Evolutionary conservation across 2,329 filamentous ascomycete genomes (phyloP).

Genomic region (Fusarium hostae): DNA sequence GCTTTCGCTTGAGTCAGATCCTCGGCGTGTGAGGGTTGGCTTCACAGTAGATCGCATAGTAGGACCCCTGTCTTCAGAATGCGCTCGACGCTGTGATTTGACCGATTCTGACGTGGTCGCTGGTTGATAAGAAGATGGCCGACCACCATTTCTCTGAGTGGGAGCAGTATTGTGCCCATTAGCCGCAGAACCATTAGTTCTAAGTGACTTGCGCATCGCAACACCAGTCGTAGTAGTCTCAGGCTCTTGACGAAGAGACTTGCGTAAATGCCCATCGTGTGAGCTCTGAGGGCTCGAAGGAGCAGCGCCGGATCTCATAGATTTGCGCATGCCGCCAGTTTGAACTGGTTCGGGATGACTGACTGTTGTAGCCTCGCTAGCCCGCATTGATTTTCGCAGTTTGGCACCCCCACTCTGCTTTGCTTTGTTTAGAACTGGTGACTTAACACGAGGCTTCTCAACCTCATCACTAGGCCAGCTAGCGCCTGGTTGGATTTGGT

Average conservation of each 20-base stretch:
- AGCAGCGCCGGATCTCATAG: conserved; percentile 44
- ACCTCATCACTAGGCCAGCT: conserved; percentile 42
- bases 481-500: conserved; percentile 54
- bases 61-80: conserved; percentile 40
- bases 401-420: conserved; percentile 27
- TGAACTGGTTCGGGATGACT: conserved; percentile 24
- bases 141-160: conserved; percentile 20
- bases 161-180: conserved; percentile 7
- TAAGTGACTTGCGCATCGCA: conserved; percentile 42
- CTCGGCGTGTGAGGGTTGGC: conserved; percentile 60
- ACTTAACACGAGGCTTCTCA: conserved; percentile 9
- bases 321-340: conserved; percentile 48
- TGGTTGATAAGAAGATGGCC: conserved; percentile 49
- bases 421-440: not conserved
- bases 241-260: conserved; percentile 38
- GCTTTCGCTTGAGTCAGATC: conserved; percentile 78
- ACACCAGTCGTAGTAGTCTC: conserved; percentile 10
- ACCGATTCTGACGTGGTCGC: conserved; percentile 18
- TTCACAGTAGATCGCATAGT: conserved; percentile 39
- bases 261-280: conserved; percentile 32
- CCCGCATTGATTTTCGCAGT: conserved; percentile 62
- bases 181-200: conserved; percentile 25
- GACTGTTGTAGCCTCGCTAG: conserved; percentile 38
- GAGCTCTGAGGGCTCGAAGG: conserved; percentile 8
- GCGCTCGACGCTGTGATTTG: conserved; percentile 39